Conservation (phyloP, 2,329 filamentous ascomycete species). For the Chrysosporium queenslandicum region DNA sequence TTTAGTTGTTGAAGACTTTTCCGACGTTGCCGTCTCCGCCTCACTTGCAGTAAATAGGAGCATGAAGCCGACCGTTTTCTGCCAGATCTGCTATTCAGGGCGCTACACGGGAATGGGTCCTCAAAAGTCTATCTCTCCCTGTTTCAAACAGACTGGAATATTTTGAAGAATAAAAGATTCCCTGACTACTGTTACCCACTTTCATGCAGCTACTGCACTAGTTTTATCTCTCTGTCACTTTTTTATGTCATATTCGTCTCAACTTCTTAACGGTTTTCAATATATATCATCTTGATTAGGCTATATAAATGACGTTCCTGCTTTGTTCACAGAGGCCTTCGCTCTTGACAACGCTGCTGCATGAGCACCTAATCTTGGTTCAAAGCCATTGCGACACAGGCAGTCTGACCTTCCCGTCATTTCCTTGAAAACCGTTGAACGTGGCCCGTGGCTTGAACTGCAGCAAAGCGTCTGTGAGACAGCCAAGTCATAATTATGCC, state of each 20-base stretch:
- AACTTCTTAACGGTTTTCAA: too few species aligned
- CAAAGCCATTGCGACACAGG: slow-evolving; percentile 8
- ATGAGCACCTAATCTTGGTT: not conserved
- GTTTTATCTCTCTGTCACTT: not conserved
- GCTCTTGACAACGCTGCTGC: not conserved
- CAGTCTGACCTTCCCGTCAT: slow-evolving; percentile 3
- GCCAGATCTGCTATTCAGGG: not conserved
- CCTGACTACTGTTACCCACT: not conserved
- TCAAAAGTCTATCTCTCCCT: not conserved
- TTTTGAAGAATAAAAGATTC: not conserved
- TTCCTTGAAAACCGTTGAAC: slow-evolving; percentile 2
- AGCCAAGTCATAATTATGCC: slow-evolving; percentile 2
- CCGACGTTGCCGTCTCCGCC: not conserved
- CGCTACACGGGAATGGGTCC: not conserved
- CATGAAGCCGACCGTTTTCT: slow-evolving; percentile 7
- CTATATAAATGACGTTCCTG: not conserved
- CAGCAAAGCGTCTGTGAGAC: slow-evolving; percentile 9
- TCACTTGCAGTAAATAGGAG: not conserved
- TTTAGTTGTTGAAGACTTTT: not conserved
- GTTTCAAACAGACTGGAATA: not conserved
- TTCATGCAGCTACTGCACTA: not conserved
- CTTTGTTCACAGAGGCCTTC: not conserved
- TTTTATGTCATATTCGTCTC: not conserved
- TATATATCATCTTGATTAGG: not conserved
- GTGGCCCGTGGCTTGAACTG: slow-evolving; percentile 6